These are phyloP conservation scores for Schizophyllum commune DNA, from an alignment of 1,284 basidiomycete species.

Conservation along the genomic window DNA sequence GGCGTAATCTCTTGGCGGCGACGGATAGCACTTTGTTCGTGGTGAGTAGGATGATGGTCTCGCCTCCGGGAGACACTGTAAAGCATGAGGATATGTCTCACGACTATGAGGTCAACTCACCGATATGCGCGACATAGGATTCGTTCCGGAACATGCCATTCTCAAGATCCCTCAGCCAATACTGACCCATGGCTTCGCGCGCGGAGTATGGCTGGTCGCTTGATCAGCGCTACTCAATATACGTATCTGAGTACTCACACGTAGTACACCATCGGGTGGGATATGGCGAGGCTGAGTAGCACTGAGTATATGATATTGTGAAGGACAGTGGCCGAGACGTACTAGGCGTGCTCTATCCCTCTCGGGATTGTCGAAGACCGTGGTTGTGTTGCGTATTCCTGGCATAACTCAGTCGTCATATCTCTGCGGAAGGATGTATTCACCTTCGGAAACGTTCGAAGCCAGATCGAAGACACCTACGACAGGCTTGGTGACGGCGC, in stretches of 20 bases:
- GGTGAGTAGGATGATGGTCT: conserved; percentile 82
- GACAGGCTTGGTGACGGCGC: conserved; percentile 92
- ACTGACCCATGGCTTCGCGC: conserved; percentile 90
- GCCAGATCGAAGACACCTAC: conserved; percentile 96
- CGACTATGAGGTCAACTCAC: conserved; percentile 29
- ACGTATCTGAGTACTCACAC: conserved; percentile 40
- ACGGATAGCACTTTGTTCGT: conserved; percentile 76
- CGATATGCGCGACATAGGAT: conserved; percentile 87
- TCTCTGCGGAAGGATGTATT: background rate
- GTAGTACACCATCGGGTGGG: conserved; percentile 78
- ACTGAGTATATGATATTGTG: conserved; percentile 4
- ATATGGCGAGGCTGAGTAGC: conserved; percentile 71
- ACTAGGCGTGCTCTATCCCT: conserved; percentile 84
- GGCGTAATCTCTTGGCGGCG: conserved; percentile 76
- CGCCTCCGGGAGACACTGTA: conserved; percentile 70
- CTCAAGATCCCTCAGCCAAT: conserved; percentile 92
- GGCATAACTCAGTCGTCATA: conserved; percentile 6
- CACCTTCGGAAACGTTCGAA: conserved; percentile 92
- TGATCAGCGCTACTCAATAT: conserved; percentile 2
- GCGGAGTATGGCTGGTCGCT: conserved; percentile 69
- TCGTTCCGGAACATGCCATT: conserved; percentile 82
- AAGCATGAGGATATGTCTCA: conserved; percentile 3
- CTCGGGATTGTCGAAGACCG: conserved; percentile 91
- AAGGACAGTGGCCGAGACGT: conserved; percentile 19
- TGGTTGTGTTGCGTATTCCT: conserved; percentile 97